Evolutionary conservation across 805 yeast species (phyloP), one percentile per base, ranked within the genome.

Genomic region (Candida xiaguanensis): DNA sequence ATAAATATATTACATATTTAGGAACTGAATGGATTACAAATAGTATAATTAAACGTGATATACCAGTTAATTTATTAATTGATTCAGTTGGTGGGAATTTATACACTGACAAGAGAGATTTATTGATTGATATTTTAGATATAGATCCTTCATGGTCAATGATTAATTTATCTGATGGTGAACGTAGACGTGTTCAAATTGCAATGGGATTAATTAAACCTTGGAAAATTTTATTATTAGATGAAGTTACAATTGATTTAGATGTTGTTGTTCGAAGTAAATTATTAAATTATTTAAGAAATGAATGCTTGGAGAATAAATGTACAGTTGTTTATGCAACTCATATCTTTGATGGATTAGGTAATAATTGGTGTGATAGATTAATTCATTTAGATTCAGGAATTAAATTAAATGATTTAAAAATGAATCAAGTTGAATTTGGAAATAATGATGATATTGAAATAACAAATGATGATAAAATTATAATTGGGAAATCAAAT

Each of bases 21-120:
- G 99, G 99, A 3, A 93, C 98, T 0, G 99, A 93, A 55, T 93
- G 99, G 99, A 96, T 96, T 5, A 77, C 85, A 40, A 93, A 89
- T 62, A 85, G 87, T 14, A 80, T 90, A 36, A 93, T 91, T 6
- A 81, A 90, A 52, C 72, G 96, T 45, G 99, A 93, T 59, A 86
- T 93, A 39, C 89, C 95, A 0, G 97, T 93, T 8, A 71, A 81
- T 14, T 77, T 84, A 24, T 67, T 93, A 43, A 74, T 93, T 34
- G 74, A 82, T 12, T 82, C 95, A 17, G 78, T 93, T 40, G 98
- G 98, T 0, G 80, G 80, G 23, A 75, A 73, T 25, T 53, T 49
- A 7, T 87, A 65, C 51, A 70, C 80, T 0, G 90, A 83, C 29
- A 75, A 98, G 51, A 74, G 96, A 42, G 91, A 89, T 49, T 65